A percentile compares a stretch with the other conserved stretches of the same genome.
These are phyloP conservation scores for Rhytidhysteron rufulum DNA, from an alignment of 2,329 filamentous ascomycete species.

Conservation along the genomic window DNA sequence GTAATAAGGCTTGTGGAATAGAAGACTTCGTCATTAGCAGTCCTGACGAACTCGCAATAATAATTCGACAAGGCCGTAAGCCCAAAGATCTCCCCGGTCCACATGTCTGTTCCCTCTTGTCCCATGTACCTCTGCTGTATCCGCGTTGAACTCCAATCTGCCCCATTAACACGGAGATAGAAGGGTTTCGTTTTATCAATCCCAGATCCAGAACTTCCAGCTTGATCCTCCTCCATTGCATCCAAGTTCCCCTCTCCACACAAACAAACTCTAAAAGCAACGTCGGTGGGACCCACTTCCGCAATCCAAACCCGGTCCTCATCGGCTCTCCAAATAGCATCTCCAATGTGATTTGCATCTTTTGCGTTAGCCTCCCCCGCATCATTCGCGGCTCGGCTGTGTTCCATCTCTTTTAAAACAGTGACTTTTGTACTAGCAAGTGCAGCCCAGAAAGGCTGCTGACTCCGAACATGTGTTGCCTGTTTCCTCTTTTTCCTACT, in stretches of 20 bases:
- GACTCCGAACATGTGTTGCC: constrained; percentile 82
- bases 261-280: constrained; percentile 70
- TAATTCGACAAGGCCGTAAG: constrained; percentile 72
- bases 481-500: constrained; percentile 84
- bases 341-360: constrained; percentile 72
- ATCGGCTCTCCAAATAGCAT: constrained; percentile 67
- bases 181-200: constrained; percentile 71
- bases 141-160: constrained; percentile 73
- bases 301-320: constrained; percentile 76
- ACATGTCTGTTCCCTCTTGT: constrained; percentile 51
- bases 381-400: constrained; percentile 72
- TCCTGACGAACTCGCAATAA: constrained; percentile 72
- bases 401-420: constrained; percentile 74
- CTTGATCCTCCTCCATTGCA: constrained; percentile 32
- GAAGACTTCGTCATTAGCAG: constrained; percentile 60
- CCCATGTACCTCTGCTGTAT: constrained; percentile 53
- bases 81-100: constrained; percentile 66
- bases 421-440: constrained; percentile 95
- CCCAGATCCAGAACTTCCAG: constrained; percentile 40
- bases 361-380: constrained; percentile 70
- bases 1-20: constrained; percentile 72
- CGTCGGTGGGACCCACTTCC: constrained; percentile 72
- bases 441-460: constrained; percentile 91
- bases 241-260: constrained; percentile 48
- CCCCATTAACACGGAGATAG: constrained; percentile 74